Conservation (phyloP, 108 stramenopile species). For the Skeletonema potamos region DNA sequence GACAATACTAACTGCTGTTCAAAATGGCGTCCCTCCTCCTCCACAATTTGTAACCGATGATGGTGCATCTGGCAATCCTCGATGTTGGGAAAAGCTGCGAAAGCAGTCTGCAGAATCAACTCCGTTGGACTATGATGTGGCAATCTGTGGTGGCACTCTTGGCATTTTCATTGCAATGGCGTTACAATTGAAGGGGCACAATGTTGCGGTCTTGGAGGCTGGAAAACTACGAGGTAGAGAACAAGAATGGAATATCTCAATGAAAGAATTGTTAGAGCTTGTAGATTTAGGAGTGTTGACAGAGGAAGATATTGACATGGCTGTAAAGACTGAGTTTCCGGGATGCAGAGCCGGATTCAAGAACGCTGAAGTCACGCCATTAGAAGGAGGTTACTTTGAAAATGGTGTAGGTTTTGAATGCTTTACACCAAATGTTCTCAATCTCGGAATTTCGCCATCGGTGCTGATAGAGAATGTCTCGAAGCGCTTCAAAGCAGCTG, state of each 20-base stretch:
- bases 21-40: conserved; percentile 46
- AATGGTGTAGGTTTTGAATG: conserved; percentile 81
- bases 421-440: conserved; percentile 72
- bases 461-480: conserved; percentile 62
- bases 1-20: conserved; percentile 21
- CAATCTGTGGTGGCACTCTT: conserved; percentile 90
- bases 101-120: conserved; percentile 21
- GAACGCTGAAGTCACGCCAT: conserved; percentile 67
- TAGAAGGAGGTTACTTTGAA: conserved; percentile 76
- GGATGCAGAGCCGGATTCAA: conserved; percentile 78
- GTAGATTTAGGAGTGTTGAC: conserved; percentile 74
- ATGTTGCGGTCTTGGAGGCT: conserved; percentile 83
- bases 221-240: conserved; percentile 79
- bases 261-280: conserved; percentile 83
- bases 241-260: conserved; percentile 95
- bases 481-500: conserved; percentile 53
- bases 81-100: conserved; percentile 69
- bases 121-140: conserved; percentile 79
- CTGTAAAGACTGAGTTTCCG: conserved; percentile 79
- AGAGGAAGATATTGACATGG: conserved; percentile 74
- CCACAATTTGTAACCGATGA: conserved; percentile 69
- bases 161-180: conserved; percentile 90
- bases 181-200: conserved; percentile 73
- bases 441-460: conserved; percentile 74
- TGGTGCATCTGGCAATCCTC: conserved; percentile 61